Percentiles rank a stretch among this genome's conserved stretches.
Conservation (phyloP, 2,329 filamentous ascomycete species). For the Colletotrichum phormii region DNA sequence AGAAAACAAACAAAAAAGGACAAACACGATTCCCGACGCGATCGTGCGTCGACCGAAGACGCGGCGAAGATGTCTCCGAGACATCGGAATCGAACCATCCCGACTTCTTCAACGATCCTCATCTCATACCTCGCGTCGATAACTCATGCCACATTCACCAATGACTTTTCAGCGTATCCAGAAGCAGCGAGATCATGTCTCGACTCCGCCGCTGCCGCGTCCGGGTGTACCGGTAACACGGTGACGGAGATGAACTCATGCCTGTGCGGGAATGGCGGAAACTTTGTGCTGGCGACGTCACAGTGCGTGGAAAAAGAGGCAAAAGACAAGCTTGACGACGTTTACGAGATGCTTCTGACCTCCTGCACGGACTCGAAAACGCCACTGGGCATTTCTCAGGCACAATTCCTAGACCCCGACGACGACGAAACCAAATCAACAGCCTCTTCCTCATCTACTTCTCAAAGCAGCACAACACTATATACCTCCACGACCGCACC, state of each 20-base stretch:
- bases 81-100: conserved; percentile 14
- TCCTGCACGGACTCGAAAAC: conserved; percentile 59
- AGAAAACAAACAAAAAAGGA: background rate
- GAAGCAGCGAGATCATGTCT: conserved; percentile 18
- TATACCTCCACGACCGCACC: background rate
- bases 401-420: conserved; percentile 51
- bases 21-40: conserved; percentile 3
- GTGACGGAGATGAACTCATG: conserved; percentile 30
- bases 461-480: conserved; percentile 1
- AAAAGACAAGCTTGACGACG: conserved; percentile 50
- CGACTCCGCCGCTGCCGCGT: conserved; percentile 20
- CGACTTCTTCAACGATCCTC: conserved; percentile 22
- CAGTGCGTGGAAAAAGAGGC: conserved; percentile 55
- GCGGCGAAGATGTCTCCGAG: conserved; percentile 26
- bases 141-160: conserved; percentile 13
- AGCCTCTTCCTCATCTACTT: background rate
- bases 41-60: conserved; percentile 14
- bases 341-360: conserved; percentile 56
- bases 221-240: conserved; percentile 28
- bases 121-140: conserved; percentile 23
- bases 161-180: conserved; percentile 31
- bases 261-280: conserved; percentile 43
- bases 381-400: conserved; percentile 54
- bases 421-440: conserved; percentile 32
- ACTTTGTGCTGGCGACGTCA: conserved; percentile 61